Evolutionary conservation across 371 early-diverging fungal genomes (phyloP), one percentile per base, ranked within the genome.

Genomic region (Chytridium lagenaria): DNA sequence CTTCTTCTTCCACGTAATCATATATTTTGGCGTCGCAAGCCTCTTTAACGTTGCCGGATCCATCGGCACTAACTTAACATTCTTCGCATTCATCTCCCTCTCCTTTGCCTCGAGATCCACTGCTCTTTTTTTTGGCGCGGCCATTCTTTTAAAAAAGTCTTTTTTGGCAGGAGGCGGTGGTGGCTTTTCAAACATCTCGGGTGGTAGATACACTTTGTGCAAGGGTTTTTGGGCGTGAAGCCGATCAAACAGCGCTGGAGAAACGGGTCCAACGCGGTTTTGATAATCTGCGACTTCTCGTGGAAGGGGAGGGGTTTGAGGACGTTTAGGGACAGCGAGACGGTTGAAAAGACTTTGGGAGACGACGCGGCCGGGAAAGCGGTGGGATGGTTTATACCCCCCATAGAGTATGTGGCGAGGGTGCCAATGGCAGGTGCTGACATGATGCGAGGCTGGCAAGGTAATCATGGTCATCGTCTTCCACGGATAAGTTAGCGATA

Each of bases 1-100:
- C 57, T 44, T 39, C 12, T 72, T 65, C 73, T 73, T 73, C 74
- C 69, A 74, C 23, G 55, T 69, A 69, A 69, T 69, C 31, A 50
- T 51, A 52, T 74, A 74, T 12, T 67, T 74, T 23, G 74, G 74
- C 44, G 67, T 69, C 12, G 74, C 31, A 34, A 74, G 65, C 33
- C 74, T 30, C 3, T 28, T 50, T 12, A 69, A 33, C 15, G 49
- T 36, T 23, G 26, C 12, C 23, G 2, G 34, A 63, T 63, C 37
- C 10, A 63, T 63, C 63, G 63, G 63, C 37, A 23, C 63, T 16
- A 63, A 30, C 12, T 30, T 15, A 7, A 44, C 44, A 34, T 22
- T 22, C 71, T 28, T 52, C 51, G 16, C 26, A 1, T 23, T 67
- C 72, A n/a, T 37, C 12, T 31, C 36, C 40, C 57, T 55, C 67